Base-by-base conservation (phyloP, 116 monocot genomes). In the Thalassia testudinum region DNA sequence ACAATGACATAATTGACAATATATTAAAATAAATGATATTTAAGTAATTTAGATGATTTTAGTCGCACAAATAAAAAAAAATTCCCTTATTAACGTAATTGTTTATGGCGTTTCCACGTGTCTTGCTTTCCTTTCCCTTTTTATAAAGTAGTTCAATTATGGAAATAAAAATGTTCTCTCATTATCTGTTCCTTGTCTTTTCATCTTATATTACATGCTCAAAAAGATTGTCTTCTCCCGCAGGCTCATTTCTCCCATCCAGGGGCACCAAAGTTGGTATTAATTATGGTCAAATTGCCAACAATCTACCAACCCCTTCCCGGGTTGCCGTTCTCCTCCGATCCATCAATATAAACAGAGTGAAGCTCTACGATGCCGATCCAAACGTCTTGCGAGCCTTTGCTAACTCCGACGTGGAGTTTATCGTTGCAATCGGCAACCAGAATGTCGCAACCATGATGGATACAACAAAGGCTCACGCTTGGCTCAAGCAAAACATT, bases 301-400 rank as follows among this genome's bases (percentile, higher is more conserved):
- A 77, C 55, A 64, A 77, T 48, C 77, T 77, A 15, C 77, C 71
- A 2, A 47, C 77, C 6, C 77, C 77, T 1, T 26, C 43, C 21
- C 53, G 42, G 5, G 77, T 72, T 0, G 30, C 60, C 0, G 0
- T 26, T 7, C 63, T 77, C 22, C 72, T 77, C 27, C 59, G 26
- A 18, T 68, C 77, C 37, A 52, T 77, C 47, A 60, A 64, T 45
- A 56, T 72, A 47, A 72, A 44, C 56, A 50, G 52, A 18, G 77
- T 77, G 1, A 77, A 77, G 52, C 72, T 77, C 21, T 77, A 77
- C 21, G 77, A 77, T 26, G 71, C 77, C 1, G 71, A 77, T 52
- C 68, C 67, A 24, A 60, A 54, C 24, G 71, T 77, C 25, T 34
- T 77, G 12, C 43, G 43, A 1, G 77, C 72, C 4, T 77, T 77